Evolutionary conservation across 148 eudicot genomes (phyloP), one percentile per base, ranked within the genome.

Genomic region (Arctostaphylos glauca): DNA sequence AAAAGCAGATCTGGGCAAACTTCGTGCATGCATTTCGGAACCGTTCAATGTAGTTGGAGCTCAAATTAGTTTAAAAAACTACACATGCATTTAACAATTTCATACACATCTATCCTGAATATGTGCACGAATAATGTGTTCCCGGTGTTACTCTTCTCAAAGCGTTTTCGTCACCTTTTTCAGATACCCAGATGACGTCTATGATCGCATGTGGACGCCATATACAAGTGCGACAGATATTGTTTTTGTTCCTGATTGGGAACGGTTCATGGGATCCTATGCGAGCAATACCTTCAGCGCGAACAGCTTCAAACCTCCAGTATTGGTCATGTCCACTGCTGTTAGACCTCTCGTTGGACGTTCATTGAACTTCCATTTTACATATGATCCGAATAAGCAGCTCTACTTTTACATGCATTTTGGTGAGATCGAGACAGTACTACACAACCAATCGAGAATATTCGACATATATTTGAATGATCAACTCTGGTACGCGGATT

Each of bases 161-260:
- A 1, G 18, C n/a, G 0, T n/a, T n/a, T 5, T 56, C 6, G 4
- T 56, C 6, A 56, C 19, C 38, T 31, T 31, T 8, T 50, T 3
- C 55, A 88, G 92, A 87, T 90, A 84, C 78, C 38, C 43, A 31
- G 88, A 84, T 70, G 92, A 90, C 49, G 50, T 59, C 6, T 86
- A 58, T 78, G 92, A 90, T 81, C 87, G 92, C 2, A 41, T 85
- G 9, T 90, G 92, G 91, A 2, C 1, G 8, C 78, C 78, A 47
- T 6, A 3, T 16, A 52, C 55, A 10, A 10, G 13, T 2, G 2
- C 0, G 55, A 10, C 0, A 31, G 1, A 31, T 31, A 1, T 31
- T 31, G 38, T 31, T 31, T 31, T 31, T 3, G 38, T 12, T 3
- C 2, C 76, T 14, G 6, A 9, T 6, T 49, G 43, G 41, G 38